Conservation (phyloP, 1,139 yeast genomes). For the Lodderomyces beijingensis region DNA sequence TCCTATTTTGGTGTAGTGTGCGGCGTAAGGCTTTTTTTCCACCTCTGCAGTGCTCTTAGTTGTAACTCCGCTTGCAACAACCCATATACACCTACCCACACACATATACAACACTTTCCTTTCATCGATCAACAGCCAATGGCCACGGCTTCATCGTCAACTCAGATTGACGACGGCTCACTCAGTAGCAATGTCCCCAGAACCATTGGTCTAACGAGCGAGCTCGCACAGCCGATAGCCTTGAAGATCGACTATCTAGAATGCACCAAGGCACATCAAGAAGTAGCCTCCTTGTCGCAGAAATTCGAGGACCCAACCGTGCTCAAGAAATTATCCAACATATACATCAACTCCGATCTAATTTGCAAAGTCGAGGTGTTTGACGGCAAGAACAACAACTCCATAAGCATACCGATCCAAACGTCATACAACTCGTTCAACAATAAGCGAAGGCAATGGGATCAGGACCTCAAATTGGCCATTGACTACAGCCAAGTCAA, state of each 20-base stretch:
- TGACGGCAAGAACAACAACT: slow-evolving; percentile 51
- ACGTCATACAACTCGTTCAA: slow-evolving; percentile 63
- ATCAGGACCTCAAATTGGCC: slow-evolving; percentile 67
- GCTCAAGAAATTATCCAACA: slow-evolving; percentile 47
- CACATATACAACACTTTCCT: no score
- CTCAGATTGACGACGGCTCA: no score
- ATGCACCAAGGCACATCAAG: slow-evolving; percentile 17
- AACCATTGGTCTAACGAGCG: slow-evolving; percentile 75
- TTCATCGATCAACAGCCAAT: no score
- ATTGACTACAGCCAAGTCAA: slow-evolving; percentile 67
- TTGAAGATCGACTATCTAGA: slow-evolving; percentile 35
- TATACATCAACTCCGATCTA: slow-evolving; percentile 54
- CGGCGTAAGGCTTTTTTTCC: no score
- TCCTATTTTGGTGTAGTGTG: no score
- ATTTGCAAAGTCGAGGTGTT: slow-evolving; percentile 59
- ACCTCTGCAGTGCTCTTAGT: no score
- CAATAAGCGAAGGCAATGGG: slow-evolving; percentile 38
- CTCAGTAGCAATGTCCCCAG: no score
- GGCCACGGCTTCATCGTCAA: no score
- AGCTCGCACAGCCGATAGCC: slow-evolving; percentile 50
- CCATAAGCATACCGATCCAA: slow-evolving; percentile 62
- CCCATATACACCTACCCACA: no score
- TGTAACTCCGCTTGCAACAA: no score
- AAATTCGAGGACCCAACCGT: slow-evolving; percentile 52
- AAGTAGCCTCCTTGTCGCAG: slow-evolving; percentile 47